Evolutionary conservation across 805 yeast genomes (phyloP).

Genomic region (Candida rishiriensis): DNA sequence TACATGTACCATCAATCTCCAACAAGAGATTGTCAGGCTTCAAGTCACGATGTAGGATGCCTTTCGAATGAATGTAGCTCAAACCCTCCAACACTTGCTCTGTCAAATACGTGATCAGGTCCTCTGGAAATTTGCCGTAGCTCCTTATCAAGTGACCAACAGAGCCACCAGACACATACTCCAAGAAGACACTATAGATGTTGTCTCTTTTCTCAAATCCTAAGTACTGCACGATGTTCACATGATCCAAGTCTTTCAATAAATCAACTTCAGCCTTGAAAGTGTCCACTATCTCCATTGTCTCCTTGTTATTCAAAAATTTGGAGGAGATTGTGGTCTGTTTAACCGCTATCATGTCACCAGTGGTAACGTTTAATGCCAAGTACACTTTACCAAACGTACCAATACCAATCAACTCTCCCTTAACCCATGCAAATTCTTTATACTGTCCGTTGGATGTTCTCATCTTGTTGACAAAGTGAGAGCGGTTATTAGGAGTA

Average conservation of each 20-base stretch:
- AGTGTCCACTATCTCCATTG: conserved; percentile 69
- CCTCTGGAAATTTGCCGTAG: conserved; percentile 83
- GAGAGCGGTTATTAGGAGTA: conserved; percentile 61
- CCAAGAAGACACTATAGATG: conserved; percentile 82
- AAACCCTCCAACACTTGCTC: conserved; percentile 80
- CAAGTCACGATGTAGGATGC: conserved; percentile 88
- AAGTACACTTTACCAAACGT: conserved; percentile 92
- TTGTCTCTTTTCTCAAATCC: conserved; percentile 81
- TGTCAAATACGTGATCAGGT: conserved; percentile 65
- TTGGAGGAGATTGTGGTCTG: conserved; percentile 70
- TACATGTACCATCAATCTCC: conserved; percentile 90
- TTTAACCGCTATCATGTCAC: conserved; percentile 98
- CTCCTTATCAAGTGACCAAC: conserved; percentile 80
- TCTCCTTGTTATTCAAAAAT: conserved; percentile 38
- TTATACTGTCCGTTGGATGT: conserved; percentile 64
- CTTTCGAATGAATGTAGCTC: conserved; percentile 80
- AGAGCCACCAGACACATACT: conserved; percentile 97
- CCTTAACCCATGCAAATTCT: conserved; percentile 96
- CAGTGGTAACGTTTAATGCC: conserved; percentile 91
- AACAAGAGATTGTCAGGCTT: conserved; percentile 89
- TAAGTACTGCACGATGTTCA: conserved; percentile 90
- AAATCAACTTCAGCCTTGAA: conserved; percentile 88
- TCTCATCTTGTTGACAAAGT: conserved; percentile 59
- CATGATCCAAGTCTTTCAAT: conserved; percentile 88
- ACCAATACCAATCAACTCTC: conserved; percentile 94